phyloP scores from a whole-genome alignment of 2,329 filamentous ascomycete genomes.

The Talaromyces sp. region DNA sequence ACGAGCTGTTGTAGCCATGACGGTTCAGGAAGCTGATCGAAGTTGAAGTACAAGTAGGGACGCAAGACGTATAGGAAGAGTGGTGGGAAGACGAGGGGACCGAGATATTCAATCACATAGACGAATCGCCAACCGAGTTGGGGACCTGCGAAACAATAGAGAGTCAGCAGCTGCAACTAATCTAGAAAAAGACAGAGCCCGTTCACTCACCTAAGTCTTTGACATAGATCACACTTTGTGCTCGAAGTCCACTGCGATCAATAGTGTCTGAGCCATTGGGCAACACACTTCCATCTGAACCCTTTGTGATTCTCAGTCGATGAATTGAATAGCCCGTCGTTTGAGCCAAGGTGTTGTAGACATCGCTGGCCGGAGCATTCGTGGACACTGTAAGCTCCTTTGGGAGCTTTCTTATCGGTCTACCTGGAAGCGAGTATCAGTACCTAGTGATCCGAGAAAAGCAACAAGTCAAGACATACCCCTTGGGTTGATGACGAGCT shows the following conservation, averaged over 20 bases:
- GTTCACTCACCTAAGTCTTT: constrained; percentile 78
- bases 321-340: constrained; percentile 56
- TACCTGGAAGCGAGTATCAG: constrained; percentile 45
- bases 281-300: constrained; percentile 58
- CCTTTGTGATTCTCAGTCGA: constrained; percentile 63
- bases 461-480: constrained; percentile 26
- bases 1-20: constrained; percentile 70
- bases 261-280: constrained; percentile 54
- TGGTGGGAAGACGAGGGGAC: constrained; percentile 83
- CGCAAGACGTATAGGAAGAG: constrained; percentile 67
- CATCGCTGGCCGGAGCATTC: constrained; percentile 51
- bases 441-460: neutral
- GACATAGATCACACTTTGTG: constrained; percentile 68
- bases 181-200: neutral
- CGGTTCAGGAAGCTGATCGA: constrained; percentile 47
- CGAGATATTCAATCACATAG: constrained; percentile 92
- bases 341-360: constrained; percentile 57
- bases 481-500: constrained; percentile 34
- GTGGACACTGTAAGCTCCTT: constrained; percentile 52
- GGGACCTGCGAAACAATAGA: constrained; percentile 55
- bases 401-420: constrained; percentile 60
- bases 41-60: constrained; percentile 65
- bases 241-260: constrained; percentile 54
- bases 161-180: constrained; percentile 1
- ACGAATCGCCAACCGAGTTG: constrained; percentile 92